Percentiles rank a stretch among this genome's conserved stretches.
phyloP scores from a whole-genome alignment of 371 early-diverging fungal species.

The Cokeromyces recurvatus region DNA sequence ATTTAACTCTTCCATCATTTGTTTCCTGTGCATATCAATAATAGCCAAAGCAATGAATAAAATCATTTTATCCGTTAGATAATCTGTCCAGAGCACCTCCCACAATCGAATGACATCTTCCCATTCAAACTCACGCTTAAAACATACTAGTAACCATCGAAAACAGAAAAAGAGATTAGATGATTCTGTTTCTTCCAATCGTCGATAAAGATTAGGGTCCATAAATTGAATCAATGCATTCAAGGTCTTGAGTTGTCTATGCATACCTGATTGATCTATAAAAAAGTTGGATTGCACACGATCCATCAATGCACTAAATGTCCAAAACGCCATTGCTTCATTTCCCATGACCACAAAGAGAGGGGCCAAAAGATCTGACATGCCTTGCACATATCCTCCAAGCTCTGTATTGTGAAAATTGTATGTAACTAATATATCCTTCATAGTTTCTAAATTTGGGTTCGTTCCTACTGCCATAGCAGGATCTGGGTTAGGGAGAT shows the following conservation, averaged over 20 bases:
- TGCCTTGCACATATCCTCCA: conserved; percentile 89
- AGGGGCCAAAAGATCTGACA: conserved; percentile 91
- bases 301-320: conserved; percentile 87
- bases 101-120: conserved; percentile 77
- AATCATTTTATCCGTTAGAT: conserved; percentile 74
- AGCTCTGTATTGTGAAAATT: conserved; percentile 70
- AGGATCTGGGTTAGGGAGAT: conserved; percentile 56
- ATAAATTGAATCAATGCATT: conserved; percentile 74
- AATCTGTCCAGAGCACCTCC: conserved; percentile 90
- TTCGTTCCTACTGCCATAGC: conserved; percentile 60
- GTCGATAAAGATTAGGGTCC: conserved; percentile 74
- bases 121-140: conserved; percentile 92
- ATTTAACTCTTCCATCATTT: conserved; percentile 65
- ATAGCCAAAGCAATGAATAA: conserved; percentile 90
- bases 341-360: conserved; percentile 82
- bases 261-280: conserved; percentile 89
- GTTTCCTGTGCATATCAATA: conserved; percentile 74
- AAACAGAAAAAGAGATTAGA: conserved; percentile 89
- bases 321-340: conserved; percentile 91
- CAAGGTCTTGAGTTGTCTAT: conserved; percentile 72
- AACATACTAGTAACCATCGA: conserved; percentile 94
- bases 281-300: conserved; percentile 77
- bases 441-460: conserved; percentile 73
- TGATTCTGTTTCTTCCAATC: conserved; percentile 75
- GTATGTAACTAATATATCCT: conserved; percentile 88